Percentiles rank a stretch among this genome's conserved stretches.
Conservation (phyloP, 1,284 basidiomycete species). For the Sanghuangporus sanghuang region DNA sequence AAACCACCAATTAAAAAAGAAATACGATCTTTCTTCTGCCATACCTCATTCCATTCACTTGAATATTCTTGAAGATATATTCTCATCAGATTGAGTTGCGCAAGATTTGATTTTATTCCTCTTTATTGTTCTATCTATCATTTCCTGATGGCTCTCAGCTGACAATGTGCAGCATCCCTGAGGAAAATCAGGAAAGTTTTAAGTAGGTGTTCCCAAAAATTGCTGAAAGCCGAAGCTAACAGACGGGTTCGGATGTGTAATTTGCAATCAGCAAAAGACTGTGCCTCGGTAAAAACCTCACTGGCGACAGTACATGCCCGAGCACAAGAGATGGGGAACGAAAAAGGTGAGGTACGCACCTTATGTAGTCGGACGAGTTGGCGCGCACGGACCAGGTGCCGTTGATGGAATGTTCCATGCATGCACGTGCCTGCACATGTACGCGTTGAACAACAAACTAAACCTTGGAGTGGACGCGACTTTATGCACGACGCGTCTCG, state of each 20-base stretch:
- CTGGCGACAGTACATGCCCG: slow-evolving; percentile 88
- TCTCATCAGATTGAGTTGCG: too few species aligned
- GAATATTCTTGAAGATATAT: too few species aligned
- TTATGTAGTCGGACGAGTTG: not conserved
- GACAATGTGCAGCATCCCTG: not conserved
- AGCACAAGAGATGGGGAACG: slow-evolving; percentile 73
- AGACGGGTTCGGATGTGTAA: slow-evolving; percentile 84
- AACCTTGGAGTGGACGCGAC: not conserved
- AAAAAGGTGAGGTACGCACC: not conserved
- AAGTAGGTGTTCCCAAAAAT: slow-evolving; percentile 62
- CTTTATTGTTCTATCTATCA: not conserved
- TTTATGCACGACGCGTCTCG: not conserved
- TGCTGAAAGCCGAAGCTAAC: slow-evolving; percentile 70
- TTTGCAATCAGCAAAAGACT: slow-evolving; percentile 94
- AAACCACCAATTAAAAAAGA: too few species aligned
- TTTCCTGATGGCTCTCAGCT: not conserved
- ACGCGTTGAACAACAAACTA: not conserved
- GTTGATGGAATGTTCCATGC: not conserved
- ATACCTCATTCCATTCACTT: too few species aligned
- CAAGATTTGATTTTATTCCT: not conserved
- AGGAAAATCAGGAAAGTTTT: slow-evolving; percentile 1
- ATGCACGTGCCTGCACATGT: not conserved
- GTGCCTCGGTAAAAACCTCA: slow-evolving; percentile 88
- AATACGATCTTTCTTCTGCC: too few species aligned
- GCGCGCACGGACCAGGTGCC: not conserved